Base-by-base conservation (phyloP, 164 flowering plant species). In the Nymphaea colorata region DNA sequence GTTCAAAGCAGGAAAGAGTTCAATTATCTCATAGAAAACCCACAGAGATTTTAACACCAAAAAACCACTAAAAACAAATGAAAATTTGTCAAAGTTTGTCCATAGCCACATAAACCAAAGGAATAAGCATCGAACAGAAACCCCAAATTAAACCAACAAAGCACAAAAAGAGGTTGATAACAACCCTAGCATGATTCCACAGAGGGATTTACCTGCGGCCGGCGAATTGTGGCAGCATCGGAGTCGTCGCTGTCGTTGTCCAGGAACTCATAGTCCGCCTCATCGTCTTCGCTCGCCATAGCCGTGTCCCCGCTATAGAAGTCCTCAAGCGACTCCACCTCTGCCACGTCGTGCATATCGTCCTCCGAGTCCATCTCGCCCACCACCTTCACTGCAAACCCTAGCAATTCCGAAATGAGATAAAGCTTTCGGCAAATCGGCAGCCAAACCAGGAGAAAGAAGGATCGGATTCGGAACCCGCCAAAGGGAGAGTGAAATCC, bases 281-380 rank as follows among this genome's bases (percentile, higher is more conserved):
- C 77, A 41, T 65, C 76, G 44, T 76, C 79, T 43, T 75, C 76
- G 59, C 73, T 77, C 7, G 18, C 77, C 69, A 73, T 65, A 15
- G 73, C 79, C n/a, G 76, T 76, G 12, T 76, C 81, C 16, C 78
- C 79, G 71, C 81, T 78, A 45, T 77, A 83, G 76, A 76, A 84
- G 47, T 83, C 82, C n/a, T 86, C 87, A 3, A 71, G 70, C 3
- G 88, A 83, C 61, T 83, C 87, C 8, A 67, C 79, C 63, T 84
- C 87, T 69, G 80, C 76, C 15, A 84, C 84, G 36, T 84, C 86
- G 70, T 79, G 86, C 82, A 84, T 81, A 69, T 85, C 87, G 57
- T 82, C 81, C 64, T 83, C 86, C 16, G 86, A 83, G 67, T 81
- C 86, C 84, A 83, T 83, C 42, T 2, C 62, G 45, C 43, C 8